Evolutionary conservation across 225 moss, liverwort and hornwort species (phyloP).

Genomic region (Polytrichum commune): DNA sequence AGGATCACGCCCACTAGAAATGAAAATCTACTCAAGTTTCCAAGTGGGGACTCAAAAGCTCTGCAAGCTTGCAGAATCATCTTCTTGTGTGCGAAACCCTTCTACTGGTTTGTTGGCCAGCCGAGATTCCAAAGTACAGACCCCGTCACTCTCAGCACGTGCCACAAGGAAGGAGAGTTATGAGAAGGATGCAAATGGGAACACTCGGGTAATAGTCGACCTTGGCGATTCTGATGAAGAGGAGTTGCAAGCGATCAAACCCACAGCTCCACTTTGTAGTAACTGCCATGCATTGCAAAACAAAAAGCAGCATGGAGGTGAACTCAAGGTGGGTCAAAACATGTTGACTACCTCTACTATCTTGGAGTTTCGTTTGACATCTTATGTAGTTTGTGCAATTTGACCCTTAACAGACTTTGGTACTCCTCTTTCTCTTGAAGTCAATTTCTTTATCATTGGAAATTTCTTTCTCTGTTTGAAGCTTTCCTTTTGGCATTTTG

Average conservation of each 20-base stretch:
- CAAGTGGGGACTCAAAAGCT: neutral
- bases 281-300: conserved; percentile 9
- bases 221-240: conserved; percentile 12
- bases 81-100: neutral
- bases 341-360: no score
- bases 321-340: neutral
- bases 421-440: no score
- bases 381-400: no score
- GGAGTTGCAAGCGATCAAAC: neutral
- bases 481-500: no score
- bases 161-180: conserved; percentile 5
- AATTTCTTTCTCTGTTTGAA: no score
- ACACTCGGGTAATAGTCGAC: conserved; percentile 9
- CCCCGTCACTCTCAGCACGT: neutral
- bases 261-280: conserved; percentile 3
- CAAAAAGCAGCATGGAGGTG: neutral
- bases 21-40: neutral
- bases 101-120: neutral
- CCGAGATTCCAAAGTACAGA: neutral
- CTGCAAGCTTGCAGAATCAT: neutral
- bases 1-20: neutral
- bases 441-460: no score
- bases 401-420: no score
- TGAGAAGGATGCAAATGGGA: conserved; percentile 12
- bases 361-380: no score